Percentiles rank a stretch among this genome's conserved stretches.
phyloP scores from a whole-genome alignment of 2,329 filamentous ascomycete genomes.

The Intubia oerlemansii region DNA sequence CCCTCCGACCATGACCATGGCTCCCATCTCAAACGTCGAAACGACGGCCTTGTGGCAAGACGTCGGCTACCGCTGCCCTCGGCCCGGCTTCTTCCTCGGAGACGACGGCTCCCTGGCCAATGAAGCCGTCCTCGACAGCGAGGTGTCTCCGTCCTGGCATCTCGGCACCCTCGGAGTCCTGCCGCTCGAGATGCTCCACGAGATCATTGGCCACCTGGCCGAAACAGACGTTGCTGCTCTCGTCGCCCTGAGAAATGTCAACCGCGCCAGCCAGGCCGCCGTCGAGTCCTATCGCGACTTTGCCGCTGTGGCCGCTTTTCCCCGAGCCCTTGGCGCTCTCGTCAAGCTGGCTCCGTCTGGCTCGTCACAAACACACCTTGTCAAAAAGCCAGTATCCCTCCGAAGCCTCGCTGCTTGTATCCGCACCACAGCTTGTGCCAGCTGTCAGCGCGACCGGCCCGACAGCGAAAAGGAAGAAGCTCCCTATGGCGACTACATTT shows the following conservation, averaged over 20 bases:
- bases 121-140: slow-evolving; percentile 1
- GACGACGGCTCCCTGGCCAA: slow-evolving; percentile 6
- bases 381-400: no score
- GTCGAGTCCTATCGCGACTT: slow-evolving; percentile 6
- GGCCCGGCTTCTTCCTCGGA: slow-evolving; percentile 8
- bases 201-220: slow-evolving; percentile 4
- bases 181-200: slow-evolving; percentile 6
- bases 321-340: slow-evolving; percentile 6
- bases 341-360: background rate
- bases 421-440: slow-evolving; percentile 4
- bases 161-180: slow-evolving; percentile 5
- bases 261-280: slow-evolving; percentile 4
- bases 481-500: slow-evolving; percentile 7
- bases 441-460: no score
- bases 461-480: no score
- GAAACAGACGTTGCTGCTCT: slow-evolving; percentile 4
- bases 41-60: slow-evolving; percentile 5
- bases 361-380: no score
- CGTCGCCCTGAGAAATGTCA: slow-evolving; percentile 6
- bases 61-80: slow-evolving; percentile 6
- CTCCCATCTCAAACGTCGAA: background rate
- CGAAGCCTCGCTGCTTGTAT: slow-evolving; percentile 6
- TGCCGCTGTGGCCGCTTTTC: slow-evolving; percentile 6
- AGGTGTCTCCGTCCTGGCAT: slow-evolving; percentile 1
- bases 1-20: no score